phyloP scores from a whole-genome alignment of 176 grass and related monocot species.

The Tuctoria greenei region DNA sequence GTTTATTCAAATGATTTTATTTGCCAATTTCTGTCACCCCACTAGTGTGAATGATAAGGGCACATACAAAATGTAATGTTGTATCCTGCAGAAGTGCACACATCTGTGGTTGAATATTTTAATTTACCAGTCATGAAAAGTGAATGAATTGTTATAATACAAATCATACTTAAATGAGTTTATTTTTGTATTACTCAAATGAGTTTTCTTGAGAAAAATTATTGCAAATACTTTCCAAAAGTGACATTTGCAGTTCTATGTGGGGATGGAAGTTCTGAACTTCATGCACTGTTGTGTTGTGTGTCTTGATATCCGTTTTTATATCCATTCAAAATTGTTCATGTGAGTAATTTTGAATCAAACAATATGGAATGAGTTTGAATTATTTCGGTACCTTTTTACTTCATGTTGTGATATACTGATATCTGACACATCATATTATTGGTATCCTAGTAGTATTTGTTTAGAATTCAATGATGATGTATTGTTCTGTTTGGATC shows the following conservation, averaged over 20 bases:
- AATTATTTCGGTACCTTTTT: background rate
- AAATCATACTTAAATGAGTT: background rate
- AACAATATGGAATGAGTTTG: background rate
- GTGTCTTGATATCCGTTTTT: background rate
- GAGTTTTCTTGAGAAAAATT: background rate
- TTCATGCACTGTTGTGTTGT: background rate
- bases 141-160: too few species aligned
- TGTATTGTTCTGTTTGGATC: background rate
- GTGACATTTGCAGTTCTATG: background rate
- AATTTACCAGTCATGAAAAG: too few species aligned
- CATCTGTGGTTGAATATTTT: too few species aligned
- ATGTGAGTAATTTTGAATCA: background rate
- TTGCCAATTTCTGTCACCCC: too few species aligned
- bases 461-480: background rate
- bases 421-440: background rate
- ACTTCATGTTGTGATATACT: constrained; percentile 18
- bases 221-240: background rate
- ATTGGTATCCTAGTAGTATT: background rate
- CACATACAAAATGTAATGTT: too few species aligned
- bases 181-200: background rate
- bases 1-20: too few species aligned
- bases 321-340: background rate
- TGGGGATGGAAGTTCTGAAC: background rate
- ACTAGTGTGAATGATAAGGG: too few species aligned
- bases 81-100: too few species aligned